Percentiles rank a stretch among this genome's conserved stretches.
phyloP scores from a whole-genome alignment of 2,329 filamentous ascomycete genomes.

The Monosporascus sp. region DNA sequence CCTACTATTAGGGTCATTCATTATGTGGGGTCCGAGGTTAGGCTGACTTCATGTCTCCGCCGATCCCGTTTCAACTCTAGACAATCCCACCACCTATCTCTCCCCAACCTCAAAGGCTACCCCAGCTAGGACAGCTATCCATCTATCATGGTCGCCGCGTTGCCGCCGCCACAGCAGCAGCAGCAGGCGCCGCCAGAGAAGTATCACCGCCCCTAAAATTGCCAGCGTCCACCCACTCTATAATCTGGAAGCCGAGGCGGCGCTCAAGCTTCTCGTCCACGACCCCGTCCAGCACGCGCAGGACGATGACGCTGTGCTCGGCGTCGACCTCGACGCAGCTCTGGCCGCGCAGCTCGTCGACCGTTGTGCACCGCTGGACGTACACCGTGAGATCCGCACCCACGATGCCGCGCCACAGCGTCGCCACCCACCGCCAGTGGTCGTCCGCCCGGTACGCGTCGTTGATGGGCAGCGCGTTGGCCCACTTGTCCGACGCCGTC shows the following conservation, averaged over 20 bases:
- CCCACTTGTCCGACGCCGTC: slow-evolving; percentile 69
- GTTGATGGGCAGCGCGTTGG: slow-evolving; percentile 65
- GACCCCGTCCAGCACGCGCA: slow-evolving; percentile 40
- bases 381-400: slow-evolving; percentile 77
- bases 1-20: no score
- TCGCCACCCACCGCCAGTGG: slow-evolving; percentile 97
- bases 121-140: no score
- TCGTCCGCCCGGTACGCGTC: slow-evolving; percentile 78
- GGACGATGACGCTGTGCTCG: slow-evolving; percentile 41
- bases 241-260: slow-evolving; percentile 78
- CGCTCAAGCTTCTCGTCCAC: slow-evolving; percentile 67
- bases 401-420: slow-evolving; percentile 81
- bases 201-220: slow-evolving; percentile 30
- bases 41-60: neutral
- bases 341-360: slow-evolving; percentile 8
- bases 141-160: neutral
- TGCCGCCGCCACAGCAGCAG: neutral
- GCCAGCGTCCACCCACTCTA: slow-evolving; percentile 65
- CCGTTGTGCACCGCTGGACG: slow-evolving; percentile 35
- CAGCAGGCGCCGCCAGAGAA: neutral
- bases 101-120: neutral
- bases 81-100: neutral
- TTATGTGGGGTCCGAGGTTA: no score
- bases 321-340: slow-evolving; percentile 55
- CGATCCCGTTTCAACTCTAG: neutral